A percentile compares a stretch with the other conserved stretches of the same genome.
phyloP scores from a whole-genome alignment of 352 stramenopile species.

The Globisporangium cystogenes region DNA sequence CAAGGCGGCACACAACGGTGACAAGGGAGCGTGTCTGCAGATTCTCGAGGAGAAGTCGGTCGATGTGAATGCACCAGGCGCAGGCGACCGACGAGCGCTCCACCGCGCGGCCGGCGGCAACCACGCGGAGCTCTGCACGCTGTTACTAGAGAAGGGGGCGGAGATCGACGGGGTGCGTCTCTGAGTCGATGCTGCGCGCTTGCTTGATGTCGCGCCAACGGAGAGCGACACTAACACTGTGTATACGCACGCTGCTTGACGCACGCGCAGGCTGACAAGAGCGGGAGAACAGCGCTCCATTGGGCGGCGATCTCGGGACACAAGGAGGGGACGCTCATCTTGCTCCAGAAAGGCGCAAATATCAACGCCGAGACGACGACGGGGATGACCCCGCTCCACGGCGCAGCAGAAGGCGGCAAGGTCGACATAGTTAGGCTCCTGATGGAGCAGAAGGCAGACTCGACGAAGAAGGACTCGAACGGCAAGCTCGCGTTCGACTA shows the following conservation, averaged over 20 bases:
- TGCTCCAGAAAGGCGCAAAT: slow-evolving; percentile 81
- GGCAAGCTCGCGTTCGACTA: slow-evolving; percentile 91
- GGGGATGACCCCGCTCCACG: slow-evolving; percentile 87
- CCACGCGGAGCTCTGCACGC: slow-evolving; percentile 84
- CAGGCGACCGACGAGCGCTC: slow-evolving; percentile 81
- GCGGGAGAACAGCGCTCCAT: slow-evolving; percentile 88
- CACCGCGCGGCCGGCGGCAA: slow-evolving; percentile 87
- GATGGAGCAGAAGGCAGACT: slow-evolving; percentile 89
- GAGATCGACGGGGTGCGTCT: slow-evolving; percentile 76
- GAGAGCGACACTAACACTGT: not conserved
- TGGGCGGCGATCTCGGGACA: slow-evolving; percentile 92
- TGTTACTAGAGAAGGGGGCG: slow-evolving; percentile 82
- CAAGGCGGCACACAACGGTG: slow-evolving; percentile 88
- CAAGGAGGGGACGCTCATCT: slow-evolving; percentile 83
- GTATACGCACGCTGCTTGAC: not conserved
- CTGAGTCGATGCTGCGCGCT: too few relatives aligned
- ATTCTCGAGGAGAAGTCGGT: slow-evolving; percentile 87
- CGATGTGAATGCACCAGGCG: slow-evolving; percentile 84
- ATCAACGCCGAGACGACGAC: slow-evolving; percentile 90
- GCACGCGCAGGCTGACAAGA: slow-evolving; percentile 83
- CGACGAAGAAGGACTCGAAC: slow-evolving; percentile 83
- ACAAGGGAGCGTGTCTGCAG: slow-evolving; percentile 83
- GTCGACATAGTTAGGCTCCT: slow-evolving; percentile 90
- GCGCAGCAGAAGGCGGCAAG: slow-evolving; percentile 87
- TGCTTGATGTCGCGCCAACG: not conserved